Base-by-base conservation (phyloP, 1,284 basidiomycete genomes). In the Abortiporus biennis region DNA sequence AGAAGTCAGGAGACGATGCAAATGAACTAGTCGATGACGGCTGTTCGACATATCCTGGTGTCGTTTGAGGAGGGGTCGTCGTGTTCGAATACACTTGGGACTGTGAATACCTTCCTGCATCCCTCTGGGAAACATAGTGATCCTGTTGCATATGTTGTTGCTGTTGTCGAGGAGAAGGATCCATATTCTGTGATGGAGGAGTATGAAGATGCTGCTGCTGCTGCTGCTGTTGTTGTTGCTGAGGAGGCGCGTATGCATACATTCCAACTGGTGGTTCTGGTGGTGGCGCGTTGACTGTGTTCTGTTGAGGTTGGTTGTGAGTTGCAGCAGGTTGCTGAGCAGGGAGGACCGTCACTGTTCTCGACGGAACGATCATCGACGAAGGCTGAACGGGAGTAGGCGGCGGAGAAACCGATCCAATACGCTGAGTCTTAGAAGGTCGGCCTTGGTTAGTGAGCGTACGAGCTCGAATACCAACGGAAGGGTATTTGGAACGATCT, bases 141-240 rank as follows among this genome's bases (percentile, higher is more conserved):
- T n/a, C n/a, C n/a, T n/a, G n/a, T n/a, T n/a, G n/a, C n/a, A n/a
- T n/a, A n/a, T n/a, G n/a, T n/a, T n/a, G n/a, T n/a, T n/a, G n/a
- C n/a, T n/a, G n/a, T n/a, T n/a, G n/a, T n/a, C n/a, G n/a, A n/a
- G n/a, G n/a, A n/a, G n/a, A n/a, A 42, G 44, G 40, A 24, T 38
- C 36, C 12, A 25, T 23, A 6, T 38, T n/a, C 19, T 17, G 12
- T 38, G 21, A 23, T 8, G 6, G 11, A 22, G 9, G 8, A 19
- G 15, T n/a, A 21, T 39, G 36, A 37, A 16, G 38, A 17, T 44
- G 40, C n/a, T 36, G 45, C 19, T 29, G 37, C 21, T 69, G 68
- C 36, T 65, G 58, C 21, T 66, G 58, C 24, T 65, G 58, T 25
- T 64, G 62, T 38, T 64, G 66, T 12, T 65, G 52, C 40, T 66